phyloP scores from a whole-genome alignment of 495 filamentous ascomycete genomes.

The Amniculicola lignicola region DNA sequence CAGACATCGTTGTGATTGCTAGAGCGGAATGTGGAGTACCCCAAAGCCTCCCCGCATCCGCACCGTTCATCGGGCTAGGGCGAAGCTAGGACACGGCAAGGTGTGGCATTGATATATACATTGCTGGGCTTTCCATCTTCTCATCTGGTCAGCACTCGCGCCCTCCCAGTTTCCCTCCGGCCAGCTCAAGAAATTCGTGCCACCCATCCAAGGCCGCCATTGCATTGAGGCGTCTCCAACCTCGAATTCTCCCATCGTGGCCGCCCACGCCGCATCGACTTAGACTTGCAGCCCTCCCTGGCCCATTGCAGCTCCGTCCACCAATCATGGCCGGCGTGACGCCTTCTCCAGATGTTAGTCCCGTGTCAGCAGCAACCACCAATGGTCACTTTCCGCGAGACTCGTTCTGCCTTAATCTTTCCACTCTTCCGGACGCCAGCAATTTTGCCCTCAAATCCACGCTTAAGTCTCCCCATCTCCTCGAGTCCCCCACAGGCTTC shows the following conservation, averaged over 20 bases:
- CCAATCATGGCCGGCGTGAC: constrained; percentile 35
- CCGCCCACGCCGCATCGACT: constrained; percentile 20
- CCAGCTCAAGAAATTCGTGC: neutral
- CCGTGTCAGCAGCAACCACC: constrained; percentile 36
- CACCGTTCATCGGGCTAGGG: constrained; percentile 15
- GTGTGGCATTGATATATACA: constrained; percentile 24
- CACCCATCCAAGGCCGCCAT: neutral
- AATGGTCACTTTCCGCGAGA: constrained; percentile 35
- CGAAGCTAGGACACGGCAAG: constrained; percentile 5
- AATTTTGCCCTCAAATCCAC: constrained; percentile 31
- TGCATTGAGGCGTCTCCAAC: constrained; percentile 9
- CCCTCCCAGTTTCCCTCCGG: neutral
- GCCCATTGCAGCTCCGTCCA: constrained; percentile 14
- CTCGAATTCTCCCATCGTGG: neutral
- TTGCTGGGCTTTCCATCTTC: constrained; percentile 1
- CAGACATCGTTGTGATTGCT: constrained; percentile 18
- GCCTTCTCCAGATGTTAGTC: constrained; percentile 37
- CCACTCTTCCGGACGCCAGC: constrained; percentile 33
- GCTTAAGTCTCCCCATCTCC: constrained; percentile 34
- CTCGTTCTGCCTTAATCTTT: constrained; percentile 34
- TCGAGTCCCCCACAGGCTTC: constrained; percentile 31
- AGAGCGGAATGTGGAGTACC: constrained; percentile 23
- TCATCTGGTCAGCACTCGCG: neutral
- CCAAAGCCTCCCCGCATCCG: constrained; percentile 31
- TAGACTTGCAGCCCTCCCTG: constrained; percentile 18